These are phyloP conservation scores for Phyllosticta citribraziliensis DNA, from an alignment of 2,329 filamentous ascomycete species.

Conservation along the genomic window DNA sequence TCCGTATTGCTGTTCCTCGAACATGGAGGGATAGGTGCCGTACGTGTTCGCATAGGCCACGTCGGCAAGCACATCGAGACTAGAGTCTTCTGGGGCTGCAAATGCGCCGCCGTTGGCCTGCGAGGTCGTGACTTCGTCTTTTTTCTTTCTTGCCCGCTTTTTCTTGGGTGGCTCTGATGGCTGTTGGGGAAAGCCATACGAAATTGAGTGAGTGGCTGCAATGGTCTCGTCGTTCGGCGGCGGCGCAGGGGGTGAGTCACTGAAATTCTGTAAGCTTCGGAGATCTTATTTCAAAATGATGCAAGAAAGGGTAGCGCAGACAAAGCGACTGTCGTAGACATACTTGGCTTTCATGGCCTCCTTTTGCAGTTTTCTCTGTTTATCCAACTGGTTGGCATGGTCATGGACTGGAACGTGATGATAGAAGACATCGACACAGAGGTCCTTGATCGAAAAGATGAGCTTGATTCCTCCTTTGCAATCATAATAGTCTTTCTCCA, in stretches of 20 bases:
- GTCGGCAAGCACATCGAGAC: not conserved
- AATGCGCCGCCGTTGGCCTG: not conserved
- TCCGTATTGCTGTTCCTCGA: not conserved
- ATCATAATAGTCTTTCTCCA: not conserved
- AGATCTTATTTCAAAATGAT: not conserved
- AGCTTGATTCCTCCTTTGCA: not conserved
- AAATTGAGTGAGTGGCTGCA: not conserved
- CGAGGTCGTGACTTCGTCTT: not conserved
- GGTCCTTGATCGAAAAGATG: not conserved
- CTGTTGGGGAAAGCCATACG: not conserved
- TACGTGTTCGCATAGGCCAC: not conserved
- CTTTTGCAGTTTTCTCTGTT: not conserved
- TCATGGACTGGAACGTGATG: slow-evolving; percentile 1
- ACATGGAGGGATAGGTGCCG: not conserved
- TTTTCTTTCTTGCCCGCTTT: not conserved
- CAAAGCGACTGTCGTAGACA: not conserved
- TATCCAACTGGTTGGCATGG: not conserved
- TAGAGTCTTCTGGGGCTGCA: not conserved
- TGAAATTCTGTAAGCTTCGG: not conserved
- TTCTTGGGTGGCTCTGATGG: not conserved
- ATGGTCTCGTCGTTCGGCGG: not conserved
- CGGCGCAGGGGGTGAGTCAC: not conserved
- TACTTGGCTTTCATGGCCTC: not conserved
- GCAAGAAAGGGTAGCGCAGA: not conserved
- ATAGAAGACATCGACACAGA: slow-evolving; percentile 2